Base-by-base conservation (phyloP, 495 filamentous ascomycete genomes). In the Tuber calosporum region DNA sequence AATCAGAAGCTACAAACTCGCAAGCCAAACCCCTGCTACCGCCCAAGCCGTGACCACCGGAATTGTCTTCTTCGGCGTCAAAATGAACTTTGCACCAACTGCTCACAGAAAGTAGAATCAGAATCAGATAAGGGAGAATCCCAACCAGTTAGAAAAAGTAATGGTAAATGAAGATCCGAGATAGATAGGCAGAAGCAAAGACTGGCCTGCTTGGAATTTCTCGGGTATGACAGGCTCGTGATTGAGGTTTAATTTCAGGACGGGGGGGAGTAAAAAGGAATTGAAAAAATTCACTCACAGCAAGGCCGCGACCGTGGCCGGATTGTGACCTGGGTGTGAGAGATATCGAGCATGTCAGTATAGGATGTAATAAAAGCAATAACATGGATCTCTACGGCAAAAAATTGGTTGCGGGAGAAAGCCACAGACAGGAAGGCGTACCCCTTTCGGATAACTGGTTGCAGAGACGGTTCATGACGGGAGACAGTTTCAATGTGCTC, bases 1-100 rank as follows among this genome's bases (percentile, higher is more conserved):
- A 93, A 67, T 94, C 88, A 90, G 93, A 97, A 39, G 94, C 94
- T 26, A 96, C 91, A 76, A 94, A 91, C 83, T 98, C 94, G 82
- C 93, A 97, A 37, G 92, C 93, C 82, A 89, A 87, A 5, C 92
- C 92, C 75, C 94, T 86, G 69, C 91, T 90, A 72, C 72, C 71
- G 20, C 80, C 79, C 22, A 79, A 73, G 13, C 74, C 77, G 40
- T 74, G 72, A 2, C 73, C 79, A 66, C 79, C 80, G 67, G 73
- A 77, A 39, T 74, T 74, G 45, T 70, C 70, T 48, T 78, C 76
- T 71, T 78, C 76, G 7, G 72, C 74, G 34, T 69, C 73, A 58
- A 79, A 79, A 70, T 78, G 77, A 43, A 76, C 76, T 69, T 75
- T 77, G 73, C 79, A 81, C 79, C 79, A 81, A 62, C 79, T 81